Evolutionary conservation across 2,329 filamentous ascomycete genomes (phyloP).

Genomic region (Pseudogymnoascus sp.): DNA sequence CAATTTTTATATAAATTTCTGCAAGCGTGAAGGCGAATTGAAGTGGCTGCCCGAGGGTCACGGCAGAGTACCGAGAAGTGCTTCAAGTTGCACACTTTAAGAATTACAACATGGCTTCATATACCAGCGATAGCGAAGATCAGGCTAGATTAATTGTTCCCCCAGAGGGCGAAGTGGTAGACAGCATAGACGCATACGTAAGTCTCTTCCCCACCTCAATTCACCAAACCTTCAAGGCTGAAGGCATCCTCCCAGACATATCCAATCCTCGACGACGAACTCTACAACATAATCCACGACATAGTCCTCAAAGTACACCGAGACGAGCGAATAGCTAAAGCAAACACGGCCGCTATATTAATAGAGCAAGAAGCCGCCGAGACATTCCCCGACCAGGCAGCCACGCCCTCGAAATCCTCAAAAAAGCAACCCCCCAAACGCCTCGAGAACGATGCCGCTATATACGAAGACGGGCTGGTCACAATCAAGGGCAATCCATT

Average conservation of each 20-base stretch:
- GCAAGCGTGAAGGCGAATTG: not conserved
- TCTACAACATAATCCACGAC: slow-evolving; percentile 71
- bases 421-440: not conserved
- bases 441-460: slow-evolving; percentile 56
- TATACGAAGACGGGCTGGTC: slow-evolving; percentile 62
- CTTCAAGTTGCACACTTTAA: not conserved
- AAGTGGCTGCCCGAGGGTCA: not conserved
- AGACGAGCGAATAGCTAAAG: slow-evolving; percentile 68
- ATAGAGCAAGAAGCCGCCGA: slow-evolving; percentile 44
- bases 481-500: slow-evolving; percentile 64
- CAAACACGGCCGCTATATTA: slow-evolving; percentile 53
- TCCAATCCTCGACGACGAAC: slow-evolving; percentile 62
- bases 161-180: slow-evolving; percentile 33
- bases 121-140: slow-evolving; percentile 5
- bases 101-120: not conserved
- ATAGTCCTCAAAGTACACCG: slow-evolving; percentile 67
- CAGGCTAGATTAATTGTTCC: slow-evolving; percentile 42
- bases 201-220: slow-evolving; percentile 23
- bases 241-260: slow-evolving; percentile 39
- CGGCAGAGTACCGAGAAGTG: not conserved
- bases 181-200: slow-evolving; percentile 51
- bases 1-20: not conserved
- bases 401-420: not conserved
- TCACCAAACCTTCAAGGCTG: not conserved
- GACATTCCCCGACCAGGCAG: slow-evolving; percentile 16